Evolutionary conservation across 2,329 filamentous ascomycete species (phyloP).

Genomic region (Penicillium sp.): DNA sequence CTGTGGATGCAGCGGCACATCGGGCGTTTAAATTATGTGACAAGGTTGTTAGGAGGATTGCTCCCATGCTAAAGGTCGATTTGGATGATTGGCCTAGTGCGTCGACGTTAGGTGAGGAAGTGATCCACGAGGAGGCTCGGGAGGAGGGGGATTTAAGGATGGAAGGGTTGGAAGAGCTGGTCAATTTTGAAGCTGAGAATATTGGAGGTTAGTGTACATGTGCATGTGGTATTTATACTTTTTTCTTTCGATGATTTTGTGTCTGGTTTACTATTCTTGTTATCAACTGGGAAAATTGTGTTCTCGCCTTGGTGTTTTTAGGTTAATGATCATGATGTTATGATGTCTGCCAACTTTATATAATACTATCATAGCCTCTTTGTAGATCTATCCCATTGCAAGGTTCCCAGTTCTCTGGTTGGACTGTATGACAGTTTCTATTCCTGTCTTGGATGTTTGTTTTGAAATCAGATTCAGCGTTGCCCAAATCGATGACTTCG

Average conservation of each 20-base stretch:
- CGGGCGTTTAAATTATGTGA: slow-evolving; percentile 39
- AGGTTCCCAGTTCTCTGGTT: too few relatives aligned
- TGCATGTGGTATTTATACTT: not conserved
- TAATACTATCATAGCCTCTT: too few relatives aligned
- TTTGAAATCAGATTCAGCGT: too few relatives aligned
- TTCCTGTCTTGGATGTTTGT: too few relatives aligned
- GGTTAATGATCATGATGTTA: not conserved
- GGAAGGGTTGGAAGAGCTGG: slow-evolving; percentile 17
- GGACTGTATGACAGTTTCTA: too few relatives aligned
- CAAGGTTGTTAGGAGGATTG: slow-evolving; percentile 32
- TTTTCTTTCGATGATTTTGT: not conserved
- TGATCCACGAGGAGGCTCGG: not conserved
- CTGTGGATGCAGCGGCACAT: slow-evolving; percentile 29
- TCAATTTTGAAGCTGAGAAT: slow-evolving; percentile 17
- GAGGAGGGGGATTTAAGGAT: slow-evolving; percentile 1
- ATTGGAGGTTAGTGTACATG: not conserved
- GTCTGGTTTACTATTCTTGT: not conserved
- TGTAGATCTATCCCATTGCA: too few relatives aligned
- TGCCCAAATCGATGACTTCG: too few relatives aligned
- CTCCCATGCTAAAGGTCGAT: slow-evolving; percentile 30
- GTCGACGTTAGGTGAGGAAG: slow-evolving; percentile 2
- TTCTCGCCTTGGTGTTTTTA: not conserved
- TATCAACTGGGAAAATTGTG: not conserved
- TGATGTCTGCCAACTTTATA: not conserved
- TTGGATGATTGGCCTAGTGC: slow-evolving; percentile 31